Evolutionary conservation across 148 eudicot species (phyloP).

Genomic region (Rhododendron ovatum): DNA sequence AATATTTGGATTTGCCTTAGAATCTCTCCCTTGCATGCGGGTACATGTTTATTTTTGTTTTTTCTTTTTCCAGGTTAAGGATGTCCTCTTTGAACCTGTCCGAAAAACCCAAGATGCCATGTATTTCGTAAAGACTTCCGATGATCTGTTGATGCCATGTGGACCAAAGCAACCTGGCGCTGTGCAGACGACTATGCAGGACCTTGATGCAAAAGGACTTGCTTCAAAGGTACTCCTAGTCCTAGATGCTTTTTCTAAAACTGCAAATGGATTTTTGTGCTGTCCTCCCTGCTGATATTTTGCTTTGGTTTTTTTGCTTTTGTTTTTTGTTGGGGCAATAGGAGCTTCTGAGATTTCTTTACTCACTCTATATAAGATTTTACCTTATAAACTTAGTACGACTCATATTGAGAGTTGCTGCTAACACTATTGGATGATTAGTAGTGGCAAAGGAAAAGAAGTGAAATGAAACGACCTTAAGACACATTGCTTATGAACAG

Average conservation of each 20-base stretch:
- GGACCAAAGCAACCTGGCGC: constrained; percentile 85
- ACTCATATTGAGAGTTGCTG: background rate
- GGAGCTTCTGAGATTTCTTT: background rate
- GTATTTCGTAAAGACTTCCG: constrained; percentile 57
- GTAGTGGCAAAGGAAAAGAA: background rate
- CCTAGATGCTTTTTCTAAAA: background rate
- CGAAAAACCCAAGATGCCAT: constrained; percentile 98
- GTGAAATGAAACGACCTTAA: background rate
- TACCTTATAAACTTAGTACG: background rate
- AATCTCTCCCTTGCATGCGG: background rate
- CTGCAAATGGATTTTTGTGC: background rate
- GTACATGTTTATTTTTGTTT: background rate
- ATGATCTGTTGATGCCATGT: constrained; percentile 73
- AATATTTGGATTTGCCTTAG: background rate
- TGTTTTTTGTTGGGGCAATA: background rate
- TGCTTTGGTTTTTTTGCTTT: background rate
- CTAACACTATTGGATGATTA: background rate
- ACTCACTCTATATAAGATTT: background rate
- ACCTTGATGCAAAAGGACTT: constrained; percentile 77
- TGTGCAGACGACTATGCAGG: constrained; percentile 85
- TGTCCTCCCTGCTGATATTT: background rate
- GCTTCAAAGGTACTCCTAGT: constrained; percentile 59
- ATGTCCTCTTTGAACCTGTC: constrained; percentile 94
- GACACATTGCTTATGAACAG: background rate
- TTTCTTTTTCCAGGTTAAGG: constrained; percentile 58